Conservation (phyloP, 2,329 filamentous ascomycete species). For the Ophiostoma australiae region DNA sequence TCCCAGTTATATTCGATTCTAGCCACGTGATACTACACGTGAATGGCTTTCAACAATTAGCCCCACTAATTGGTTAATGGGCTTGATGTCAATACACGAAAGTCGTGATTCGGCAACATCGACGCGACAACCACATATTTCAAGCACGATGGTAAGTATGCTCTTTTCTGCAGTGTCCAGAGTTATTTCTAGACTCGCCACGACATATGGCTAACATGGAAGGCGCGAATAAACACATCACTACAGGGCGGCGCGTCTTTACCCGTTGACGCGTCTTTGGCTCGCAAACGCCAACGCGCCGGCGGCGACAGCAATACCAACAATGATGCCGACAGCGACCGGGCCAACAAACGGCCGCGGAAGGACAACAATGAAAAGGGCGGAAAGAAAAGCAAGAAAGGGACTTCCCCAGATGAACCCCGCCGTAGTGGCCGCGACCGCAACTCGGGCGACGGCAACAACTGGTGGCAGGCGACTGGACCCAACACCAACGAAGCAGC, state of each 20-base stretch:
- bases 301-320: conserved; percentile 12
- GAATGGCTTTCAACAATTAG: neutral
- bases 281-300: neutral
- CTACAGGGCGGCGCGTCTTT: conserved; percentile 12
- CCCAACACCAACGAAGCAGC: neutral
- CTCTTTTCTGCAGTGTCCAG: neutral
- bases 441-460: conserved; percentile 23
- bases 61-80: neutral
- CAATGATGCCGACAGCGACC: neutral
- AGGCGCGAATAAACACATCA: conserved; percentile 24
- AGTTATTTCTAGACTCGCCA: neutral
- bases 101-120: conserved; percentile 4
- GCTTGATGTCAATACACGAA: neutral
- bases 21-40: neutral
- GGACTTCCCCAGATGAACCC: neutral
- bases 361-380: neutral
- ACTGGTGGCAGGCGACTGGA: conserved; percentile 10
- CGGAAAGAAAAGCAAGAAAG: neutral
- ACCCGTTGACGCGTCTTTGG: conserved; percentile 11
- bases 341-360: conserved; percentile 19
- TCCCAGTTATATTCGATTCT: neutral
- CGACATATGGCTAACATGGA: neutral
- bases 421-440: conserved; percentile 28
- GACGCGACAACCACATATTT: neutral
- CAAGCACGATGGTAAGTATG: conserved; percentile 1